Percentiles rank a stretch among this genome's conserved stretches.
Conservation (phyloP, 768 basidiomycete genomes). For the Pleurotus cornucopiae region DNA sequence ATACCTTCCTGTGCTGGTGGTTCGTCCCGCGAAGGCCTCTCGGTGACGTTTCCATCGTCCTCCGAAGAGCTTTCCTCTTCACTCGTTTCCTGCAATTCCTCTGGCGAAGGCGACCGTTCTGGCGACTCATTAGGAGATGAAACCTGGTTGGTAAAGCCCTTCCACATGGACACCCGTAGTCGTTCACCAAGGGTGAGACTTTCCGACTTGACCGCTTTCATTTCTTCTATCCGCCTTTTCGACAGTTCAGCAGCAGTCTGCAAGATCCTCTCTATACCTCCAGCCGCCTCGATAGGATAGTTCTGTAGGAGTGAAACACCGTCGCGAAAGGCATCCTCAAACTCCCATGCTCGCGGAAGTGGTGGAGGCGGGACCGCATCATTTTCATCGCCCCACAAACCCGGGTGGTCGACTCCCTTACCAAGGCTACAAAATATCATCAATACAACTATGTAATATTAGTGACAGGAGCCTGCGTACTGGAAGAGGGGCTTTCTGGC, state of each 20-base stretch:
- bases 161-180: constrained; percentile 61
- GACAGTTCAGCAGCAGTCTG: constrained; percentile 64
- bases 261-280: constrained; percentile 67
- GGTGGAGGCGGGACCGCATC: constrained; percentile 31
- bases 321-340: constrained; percentile 63
- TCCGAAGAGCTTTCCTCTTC: constrained; percentile 19
- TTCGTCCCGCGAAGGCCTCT: constrained; percentile 23
- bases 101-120: constrained; percentile 28
- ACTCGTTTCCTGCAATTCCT: constrained; percentile 18
- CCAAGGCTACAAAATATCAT: constrained; percentile 39
- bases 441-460: background rate
- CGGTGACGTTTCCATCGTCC: constrained; percentile 43
- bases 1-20: constrained; percentile 27
- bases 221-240: constrained; percentile 41
- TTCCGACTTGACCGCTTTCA: constrained; percentile 23
- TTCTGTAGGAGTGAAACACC: constrained; percentile 58
- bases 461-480: constrained; percentile 28
- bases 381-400: constrained; percentile 53
- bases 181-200: constrained; percentile 49
- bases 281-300: constrained; percentile 62
- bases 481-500: constrained; percentile 49
- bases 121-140: constrained; percentile 32
- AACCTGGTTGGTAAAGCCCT: constrained; percentile 55
- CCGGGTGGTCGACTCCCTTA: constrained; percentile 36
- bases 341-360: constrained; percentile 43